phyloP scores from a whole-genome alignment of 805 yeast species.

The Nadsonia fulvescens region DNA sequence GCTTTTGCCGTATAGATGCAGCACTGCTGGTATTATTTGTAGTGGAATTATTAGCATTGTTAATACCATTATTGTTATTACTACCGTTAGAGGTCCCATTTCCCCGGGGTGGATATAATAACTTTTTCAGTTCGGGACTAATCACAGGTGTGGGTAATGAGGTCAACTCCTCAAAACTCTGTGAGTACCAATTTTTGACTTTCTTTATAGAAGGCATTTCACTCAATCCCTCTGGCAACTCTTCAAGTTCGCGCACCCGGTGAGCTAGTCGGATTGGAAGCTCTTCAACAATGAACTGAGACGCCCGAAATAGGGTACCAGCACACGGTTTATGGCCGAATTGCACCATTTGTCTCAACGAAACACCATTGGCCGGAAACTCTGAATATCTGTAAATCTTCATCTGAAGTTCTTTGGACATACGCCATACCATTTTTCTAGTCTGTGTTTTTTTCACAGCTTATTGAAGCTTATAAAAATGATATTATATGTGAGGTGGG shows the following conservation, averaged over 20 bases:
- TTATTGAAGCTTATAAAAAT: too few species aligned
- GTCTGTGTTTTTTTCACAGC: too few species aligned
- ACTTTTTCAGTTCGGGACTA: slow-evolving; percentile 19
- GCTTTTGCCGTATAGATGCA: too few species aligned
- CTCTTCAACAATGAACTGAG: slow-evolving; percentile 71
- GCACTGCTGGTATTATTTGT: too few species aligned
- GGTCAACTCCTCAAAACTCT: slow-evolving; percentile 67
- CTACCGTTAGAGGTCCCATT: too few species aligned
- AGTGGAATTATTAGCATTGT: too few species aligned
- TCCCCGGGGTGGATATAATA: too few species aligned
- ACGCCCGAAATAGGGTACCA: slow-evolving; percentile 65
- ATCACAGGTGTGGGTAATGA: slow-evolving; percentile 40
- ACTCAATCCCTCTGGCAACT: slow-evolving; percentile 56
- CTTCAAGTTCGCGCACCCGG: slow-evolving; percentile 68
- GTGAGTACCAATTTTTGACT: slow-evolving; percentile 81
- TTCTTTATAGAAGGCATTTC: slow-evolving; percentile 57
- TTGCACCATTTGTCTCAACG: slow-evolving; percentile 78
- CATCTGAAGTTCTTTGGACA: slow-evolving; percentile 28
- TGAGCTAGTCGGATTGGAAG: slow-evolving; percentile 75
- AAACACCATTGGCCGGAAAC: slow-evolving; percentile 68
- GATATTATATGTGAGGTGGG: too few species aligned
- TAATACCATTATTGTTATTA: too few species aligned
- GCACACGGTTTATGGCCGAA: slow-evolving; percentile 68
- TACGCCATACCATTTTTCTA: slow-evolving; percentile 19
- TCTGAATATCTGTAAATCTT: slow-evolving; percentile 47